phyloP scores from a whole-genome alignment of 768 basidiomycete genomes.

The Amanita exitialis region DNA sequence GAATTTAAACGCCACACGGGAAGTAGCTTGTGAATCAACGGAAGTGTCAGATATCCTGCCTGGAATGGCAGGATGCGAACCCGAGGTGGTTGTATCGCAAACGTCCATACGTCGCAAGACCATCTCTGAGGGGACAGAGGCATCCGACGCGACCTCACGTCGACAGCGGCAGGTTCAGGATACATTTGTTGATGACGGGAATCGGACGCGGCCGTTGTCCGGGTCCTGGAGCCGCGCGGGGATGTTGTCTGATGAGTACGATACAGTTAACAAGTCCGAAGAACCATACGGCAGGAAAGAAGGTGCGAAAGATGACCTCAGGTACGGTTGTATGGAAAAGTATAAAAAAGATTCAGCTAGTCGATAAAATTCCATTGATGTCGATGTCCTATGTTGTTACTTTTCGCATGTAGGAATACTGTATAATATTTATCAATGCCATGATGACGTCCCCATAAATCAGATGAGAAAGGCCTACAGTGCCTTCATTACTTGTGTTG shows the following conservation, averaged over 20 bases:
- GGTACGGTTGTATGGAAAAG: conserved; percentile 7
- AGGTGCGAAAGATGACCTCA: conserved; percentile 3
- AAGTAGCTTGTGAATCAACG: neutral
- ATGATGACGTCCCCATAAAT: no score
- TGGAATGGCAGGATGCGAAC: neutral
- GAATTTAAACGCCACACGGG: conserved; percentile 2
- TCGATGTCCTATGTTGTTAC: neutral
- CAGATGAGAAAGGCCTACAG: no score
- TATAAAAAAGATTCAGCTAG: neutral
- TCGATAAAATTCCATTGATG: neutral
- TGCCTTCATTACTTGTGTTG: no score
- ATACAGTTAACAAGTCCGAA: conserved; percentile 3
- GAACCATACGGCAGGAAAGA: conserved; percentile 6
- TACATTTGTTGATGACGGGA: neutral
- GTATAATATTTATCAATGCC: no score
- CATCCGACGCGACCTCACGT: neutral
- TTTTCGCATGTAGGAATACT: no score
- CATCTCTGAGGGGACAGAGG: neutral
- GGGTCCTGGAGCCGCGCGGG: conserved; percentile 5
- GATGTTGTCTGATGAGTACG: conserved; percentile 4
- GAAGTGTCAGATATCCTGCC: neutral
- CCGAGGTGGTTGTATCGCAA: conserved; percentile 1
- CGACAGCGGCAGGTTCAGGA: neutral
- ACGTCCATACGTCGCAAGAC: neutral
- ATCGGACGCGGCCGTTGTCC: neutral